Evolutionary conservation across 768 basidiomycete genomes (phyloP).

Genomic region (Tylopilus felleus): DNA sequence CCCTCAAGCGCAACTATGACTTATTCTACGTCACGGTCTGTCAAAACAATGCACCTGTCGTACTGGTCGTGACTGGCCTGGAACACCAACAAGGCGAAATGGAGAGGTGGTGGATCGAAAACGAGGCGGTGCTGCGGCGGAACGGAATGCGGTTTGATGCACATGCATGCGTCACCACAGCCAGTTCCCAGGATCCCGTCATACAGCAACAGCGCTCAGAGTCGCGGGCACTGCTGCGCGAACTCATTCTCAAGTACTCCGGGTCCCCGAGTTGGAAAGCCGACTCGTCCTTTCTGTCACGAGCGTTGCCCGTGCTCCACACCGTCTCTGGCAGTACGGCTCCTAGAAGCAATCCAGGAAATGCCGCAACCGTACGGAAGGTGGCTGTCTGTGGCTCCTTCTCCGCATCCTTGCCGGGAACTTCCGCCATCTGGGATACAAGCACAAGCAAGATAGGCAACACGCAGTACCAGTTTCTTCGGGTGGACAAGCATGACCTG

Average conservation of each 20-base stretch:
- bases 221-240: background rate
- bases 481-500: background rate
- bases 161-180: conserved; percentile 9
- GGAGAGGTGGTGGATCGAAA: conserved; percentile 4
- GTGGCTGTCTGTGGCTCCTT: background rate
- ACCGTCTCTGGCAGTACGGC: background rate
- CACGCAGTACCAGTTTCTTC: background rate
- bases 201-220: background rate
- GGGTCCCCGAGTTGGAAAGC: background rate
- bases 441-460: background rate
- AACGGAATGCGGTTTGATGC: conserved; percentile 31
- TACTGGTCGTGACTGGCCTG: too few species aligned
- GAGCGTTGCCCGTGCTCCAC: background rate
- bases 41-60: too few species aligned
- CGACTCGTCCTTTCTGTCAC: background rate
- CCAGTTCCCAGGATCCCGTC: background rate
- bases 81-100: too few species aligned
- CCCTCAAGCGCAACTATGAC: too few species aligned
- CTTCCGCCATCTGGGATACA: background rate
- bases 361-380: background rate
- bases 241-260: conserved; percentile 2
- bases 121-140: conserved; percentile 22
- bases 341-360: background rate
- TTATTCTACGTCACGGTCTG: too few species aligned
- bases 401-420: background rate